A percentile compares a stretch with the other conserved stretches of the same genome.
These are phyloP conservation scores for Phytophthora citricola DNA, from an alignment of 352 stramenopile genomes.

Conservation along the genomic window DNA sequence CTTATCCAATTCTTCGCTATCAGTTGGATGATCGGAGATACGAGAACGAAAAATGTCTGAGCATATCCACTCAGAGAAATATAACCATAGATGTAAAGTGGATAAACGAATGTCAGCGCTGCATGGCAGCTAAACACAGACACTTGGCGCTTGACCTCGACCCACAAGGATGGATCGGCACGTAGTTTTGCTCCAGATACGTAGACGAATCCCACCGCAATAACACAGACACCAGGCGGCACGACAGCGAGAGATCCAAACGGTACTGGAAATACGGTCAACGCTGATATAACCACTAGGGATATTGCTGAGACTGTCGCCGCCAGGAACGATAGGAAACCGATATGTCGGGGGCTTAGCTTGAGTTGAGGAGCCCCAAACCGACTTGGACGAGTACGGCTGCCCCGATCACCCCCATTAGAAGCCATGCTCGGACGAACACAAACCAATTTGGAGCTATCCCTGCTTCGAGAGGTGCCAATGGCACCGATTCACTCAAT, in stretches of 20 bases:
- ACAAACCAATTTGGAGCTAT: no score
- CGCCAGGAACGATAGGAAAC: background rate
- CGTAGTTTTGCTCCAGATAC: background rate
- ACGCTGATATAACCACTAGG: background rate
- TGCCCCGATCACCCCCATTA: no score
- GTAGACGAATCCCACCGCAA: background rate
- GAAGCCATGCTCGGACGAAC: no score
- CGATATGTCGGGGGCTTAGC: background rate
- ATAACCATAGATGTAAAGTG: slow-evolving; percentile 3
- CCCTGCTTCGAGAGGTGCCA: no score
- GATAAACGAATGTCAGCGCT: slow-evolving; percentile 2
- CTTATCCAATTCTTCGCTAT: background rate
- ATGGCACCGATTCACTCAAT: no score
- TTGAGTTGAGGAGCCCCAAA: background rate
- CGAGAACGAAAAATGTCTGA: background rate
- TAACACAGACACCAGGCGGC: background rate
- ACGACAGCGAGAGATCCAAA: background rate
- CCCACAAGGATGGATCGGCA: background rate
- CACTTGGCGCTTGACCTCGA: background rate
- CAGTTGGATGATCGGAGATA: background rate
- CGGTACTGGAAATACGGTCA: background rate
- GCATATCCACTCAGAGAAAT: background rate
- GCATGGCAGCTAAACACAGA: background rate
- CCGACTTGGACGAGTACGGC: no score
- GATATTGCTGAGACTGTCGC: background rate